phyloP scores from a whole-genome alignment of 192 early-diverging fungal species.

The Gigaspora rosea region DNA sequence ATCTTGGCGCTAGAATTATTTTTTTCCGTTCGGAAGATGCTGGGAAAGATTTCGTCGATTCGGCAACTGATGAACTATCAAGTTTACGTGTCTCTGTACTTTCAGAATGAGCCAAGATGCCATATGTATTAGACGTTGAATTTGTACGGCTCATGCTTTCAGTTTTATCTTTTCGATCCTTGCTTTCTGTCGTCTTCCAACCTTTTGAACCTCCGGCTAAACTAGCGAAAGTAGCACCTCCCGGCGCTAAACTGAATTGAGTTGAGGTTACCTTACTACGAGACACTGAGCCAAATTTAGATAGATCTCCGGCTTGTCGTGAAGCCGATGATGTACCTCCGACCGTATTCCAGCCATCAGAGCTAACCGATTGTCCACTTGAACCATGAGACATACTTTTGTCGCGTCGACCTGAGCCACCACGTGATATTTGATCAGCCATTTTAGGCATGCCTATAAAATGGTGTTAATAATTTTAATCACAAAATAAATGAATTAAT shows the following conservation, averaged over 20 bases:
- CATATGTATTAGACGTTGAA: constrained; percentile 49
- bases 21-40: constrained; percentile 23
- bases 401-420: constrained; percentile 59
- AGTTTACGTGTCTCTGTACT: constrained; percentile 39
- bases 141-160: constrained; percentile 45
- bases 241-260: constrained; percentile 56
- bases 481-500: background rate
- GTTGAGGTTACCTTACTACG: constrained; percentile 50
- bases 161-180: constrained; percentile 47
- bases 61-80: background rate
- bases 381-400: constrained; percentile 40
- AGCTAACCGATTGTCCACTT: constrained; percentile 47
- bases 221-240: constrained; percentile 45
- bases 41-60: constrained; percentile 15
- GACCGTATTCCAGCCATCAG: constrained; percentile 76
- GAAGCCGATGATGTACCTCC: constrained; percentile 43
- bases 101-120: constrained; percentile 42
- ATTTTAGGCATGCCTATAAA: constrained; percentile 55
- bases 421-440: constrained; percentile 60
- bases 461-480: background rate
- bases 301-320: constrained; percentile 69
- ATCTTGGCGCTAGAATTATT: constrained; percentile 14
- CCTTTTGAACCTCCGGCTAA: constrained; percentile 45
- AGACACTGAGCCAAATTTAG: constrained; percentile 73
- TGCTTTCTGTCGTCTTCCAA: constrained; percentile 48